Evolutionary conservation across 495 filamentous ascomycete species (phyloP), one percentile per base, ranked within the genome.

Genomic region (Neurospora sp.): DNA sequence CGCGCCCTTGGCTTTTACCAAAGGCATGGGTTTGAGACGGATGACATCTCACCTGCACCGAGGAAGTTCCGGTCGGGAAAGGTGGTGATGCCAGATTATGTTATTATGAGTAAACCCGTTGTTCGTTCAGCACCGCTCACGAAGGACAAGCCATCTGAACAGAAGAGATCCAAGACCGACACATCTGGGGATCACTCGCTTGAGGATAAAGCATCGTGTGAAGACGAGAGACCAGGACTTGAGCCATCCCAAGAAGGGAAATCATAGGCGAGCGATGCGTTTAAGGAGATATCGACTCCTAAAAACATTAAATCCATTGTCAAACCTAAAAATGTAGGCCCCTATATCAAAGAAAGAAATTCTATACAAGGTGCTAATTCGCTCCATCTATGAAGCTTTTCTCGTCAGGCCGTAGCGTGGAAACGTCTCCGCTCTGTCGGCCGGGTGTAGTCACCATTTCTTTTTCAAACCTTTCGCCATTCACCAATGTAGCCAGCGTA

Each of bases 31-130:
- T 97, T 90, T 81, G 81, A 74, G 39, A 84, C 85, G 73, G 92
- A 94, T 80, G 88, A 89, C 62, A 90, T 86, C 71, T 92, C 90
- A 15, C 92, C 92, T 0, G 79, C 76, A 69, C 87, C 90, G 21
- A 87, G 88, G 75, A 87, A 80, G 70, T 80, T 94, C 74, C 82
- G 92, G 69, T 89, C 86, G 76, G 91, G 91, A 17, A 90, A 86
- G 76, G 83, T 88, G 24, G 89, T 89, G 74, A 85, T 86, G 71
- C 83, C 87, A 13, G 90, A 91, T 73, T 94, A 94, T 83, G 78
- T 86, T 74, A 93, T 95, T 73, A 78, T 94, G 83, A 93, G 91
- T 36, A 93, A 91, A 80, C 28, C 36, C 1, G 79, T 92, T 6
- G 7, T 36, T 36, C 28, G 28, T 66, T 19, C 54, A 4, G 28